Evolutionary conservation across 306 rosid species (phyloP), one percentile per base, ranked within the genome.

Genomic region (Prunus mira): DNA sequence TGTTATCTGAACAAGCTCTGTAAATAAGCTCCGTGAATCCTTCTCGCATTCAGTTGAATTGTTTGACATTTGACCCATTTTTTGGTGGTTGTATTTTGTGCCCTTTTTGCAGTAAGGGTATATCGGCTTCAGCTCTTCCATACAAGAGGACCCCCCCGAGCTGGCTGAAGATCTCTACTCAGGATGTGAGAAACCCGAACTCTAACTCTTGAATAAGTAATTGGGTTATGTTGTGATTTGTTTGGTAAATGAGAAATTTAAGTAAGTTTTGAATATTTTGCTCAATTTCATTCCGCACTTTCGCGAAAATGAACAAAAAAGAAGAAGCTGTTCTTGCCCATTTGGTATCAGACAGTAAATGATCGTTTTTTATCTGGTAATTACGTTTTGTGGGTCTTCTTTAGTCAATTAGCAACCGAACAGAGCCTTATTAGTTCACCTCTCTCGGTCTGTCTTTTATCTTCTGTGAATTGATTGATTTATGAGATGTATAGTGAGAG

Each of bases 111-210:
- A 90, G 97, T 62, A 92, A 92, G 87, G 97, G 97, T 85, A 92
- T 92, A 65, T 92, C 97, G 11, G 85, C 86, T 68, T 92, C 97
- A 12, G 96, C 96, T 75, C 84, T 90, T 43, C 97, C 97, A 2
- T 92, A 90, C 73, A 92, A 87, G 91, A 88, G 97, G 60, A 82
- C 92, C 1, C 86, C 96, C 9, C 91, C 89, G 0, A 87, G 87
- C 68, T 92, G 96, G 97, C 77, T 90, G 83, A 90, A 90, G 87
- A 84, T 72, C 83, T 76, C 97, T 52, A 68, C 90, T 30, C 91
- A 86, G 70, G 97, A 92, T 90, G 97, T 92, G 17, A 82, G 88
- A 11, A 74, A 50, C 60, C 28, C 76, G 9, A 3, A 56, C 52
- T 15, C 64, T 20, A 9, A 8, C 9, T 52, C 57, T 18, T 52